Evolutionary conservation across 164 flowering plant species (phyloP).

Genomic region (Stephania yunnanensis): DNA sequence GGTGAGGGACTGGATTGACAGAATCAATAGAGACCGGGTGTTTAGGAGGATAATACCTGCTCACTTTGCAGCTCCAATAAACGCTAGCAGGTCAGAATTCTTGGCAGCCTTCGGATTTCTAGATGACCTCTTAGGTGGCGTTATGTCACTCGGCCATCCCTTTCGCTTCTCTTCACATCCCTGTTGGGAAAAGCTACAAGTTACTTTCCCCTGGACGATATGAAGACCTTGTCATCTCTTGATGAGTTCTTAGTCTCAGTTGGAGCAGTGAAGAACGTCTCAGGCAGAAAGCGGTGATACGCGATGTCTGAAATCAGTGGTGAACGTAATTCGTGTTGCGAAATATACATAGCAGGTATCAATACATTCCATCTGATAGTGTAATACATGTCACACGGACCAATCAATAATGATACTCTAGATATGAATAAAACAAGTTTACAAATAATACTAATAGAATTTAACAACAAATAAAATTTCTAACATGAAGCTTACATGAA

Average conservation of each 20-base stretch:
- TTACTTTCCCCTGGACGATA: conserved; percentile 95
- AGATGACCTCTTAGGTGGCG: conserved; percentile 77
- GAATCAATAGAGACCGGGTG: conserved; percentile 69
- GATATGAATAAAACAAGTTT: too few relatives aligned
- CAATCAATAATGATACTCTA: too few relatives aligned
- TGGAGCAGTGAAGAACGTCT: conserved; percentile 90
- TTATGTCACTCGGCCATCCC: conserved; percentile 60
- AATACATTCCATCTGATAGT: too few relatives aligned
- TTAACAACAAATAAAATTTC: too few relatives aligned
- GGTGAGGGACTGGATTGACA: conserved; percentile 88
- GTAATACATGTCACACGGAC: too few relatives aligned
- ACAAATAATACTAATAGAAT: too few relatives aligned
- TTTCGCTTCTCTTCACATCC: conserved; percentile 66
- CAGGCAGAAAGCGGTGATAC: conserved; percentile 48
- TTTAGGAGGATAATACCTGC: conserved; percentile 94
- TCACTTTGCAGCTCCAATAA: conserved; percentile 87
- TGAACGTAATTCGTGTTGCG: too few relatives aligned
- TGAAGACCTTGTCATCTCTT: conserved; percentile 93
- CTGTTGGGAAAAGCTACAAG: conserved; percentile 89
- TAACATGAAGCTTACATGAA: too few relatives aligned
- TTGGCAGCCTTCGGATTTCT: conserved; percentile 88
- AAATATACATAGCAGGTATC: too few relatives aligned
- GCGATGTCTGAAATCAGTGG: background rate
- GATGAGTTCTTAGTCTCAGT: conserved; percentile 84
- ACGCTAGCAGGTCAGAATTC: conserved; percentile 75